Evolutionary conservation across 129 eudicot genomes (phyloP).

Genomic region (Cynara cardunculus): DNA sequence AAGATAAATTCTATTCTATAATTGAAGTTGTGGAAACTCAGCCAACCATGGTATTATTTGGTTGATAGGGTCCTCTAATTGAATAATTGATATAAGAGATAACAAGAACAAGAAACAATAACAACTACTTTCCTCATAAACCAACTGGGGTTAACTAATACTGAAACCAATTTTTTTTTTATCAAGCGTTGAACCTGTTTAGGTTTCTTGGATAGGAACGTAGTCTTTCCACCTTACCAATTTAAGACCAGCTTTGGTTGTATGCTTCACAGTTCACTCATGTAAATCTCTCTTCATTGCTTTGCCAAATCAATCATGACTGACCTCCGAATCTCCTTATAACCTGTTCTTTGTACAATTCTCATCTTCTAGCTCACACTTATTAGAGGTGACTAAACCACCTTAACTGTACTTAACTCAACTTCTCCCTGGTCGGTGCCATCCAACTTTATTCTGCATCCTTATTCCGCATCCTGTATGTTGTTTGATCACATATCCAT

Average conservation of each 20-base stretch:
- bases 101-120: not conserved
- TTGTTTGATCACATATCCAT: not conserved
- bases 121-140: not conserved
- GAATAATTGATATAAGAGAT: not conserved
- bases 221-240: not conserved
- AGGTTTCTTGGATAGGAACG: not conserved
- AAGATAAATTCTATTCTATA: not conserved
- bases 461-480: not conserved
- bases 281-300: not conserved
- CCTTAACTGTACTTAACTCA: not conserved
- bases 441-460: not conserved
- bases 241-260: not conserved
- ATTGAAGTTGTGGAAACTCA: conserved; percentile 2
- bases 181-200: not conserved
- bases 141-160: not conserved
- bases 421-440: not conserved
- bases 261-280: not conserved
- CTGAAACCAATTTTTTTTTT: no score
- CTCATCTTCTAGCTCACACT: not conserved
- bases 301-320: not conserved
- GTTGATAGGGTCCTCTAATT: not conserved
- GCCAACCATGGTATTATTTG: not conserved
- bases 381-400: not conserved
- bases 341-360: not conserved
- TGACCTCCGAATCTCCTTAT: not conserved